Conservation (phyloP, 2,329 filamentous ascomycete genomes). For the Myriosclerotinia scirpicola region DNA sequence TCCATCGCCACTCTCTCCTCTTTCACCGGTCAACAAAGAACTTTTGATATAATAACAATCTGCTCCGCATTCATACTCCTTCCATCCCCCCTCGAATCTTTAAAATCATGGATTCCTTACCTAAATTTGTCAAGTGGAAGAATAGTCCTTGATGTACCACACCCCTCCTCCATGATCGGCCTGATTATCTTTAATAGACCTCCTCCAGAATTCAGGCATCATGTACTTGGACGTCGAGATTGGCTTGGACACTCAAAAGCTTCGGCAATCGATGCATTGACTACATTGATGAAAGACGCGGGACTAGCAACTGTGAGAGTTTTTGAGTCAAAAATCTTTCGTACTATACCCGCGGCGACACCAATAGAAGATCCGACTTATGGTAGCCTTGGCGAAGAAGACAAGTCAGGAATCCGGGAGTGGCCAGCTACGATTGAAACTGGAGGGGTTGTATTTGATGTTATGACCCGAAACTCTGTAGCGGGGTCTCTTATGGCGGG, state of each 20-base stretch:
- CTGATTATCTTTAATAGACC: not conserved
- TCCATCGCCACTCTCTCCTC: not conserved
- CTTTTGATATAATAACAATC: conserved; percentile 10
- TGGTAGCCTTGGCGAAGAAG: not conserved
- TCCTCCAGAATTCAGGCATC: not conserved
- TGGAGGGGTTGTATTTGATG: not conserved
- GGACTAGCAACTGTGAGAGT: not conserved
- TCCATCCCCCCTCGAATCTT: not conserved
- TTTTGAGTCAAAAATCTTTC: conserved; percentile 8
- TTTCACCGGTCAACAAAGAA: not conserved
- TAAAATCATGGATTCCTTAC: conserved; percentile 7
- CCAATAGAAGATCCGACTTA: not conserved
- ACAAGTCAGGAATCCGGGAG: not conserved
- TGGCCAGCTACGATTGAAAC: not conserved
- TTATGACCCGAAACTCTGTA: not conserved
- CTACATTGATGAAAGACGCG: not conserved
- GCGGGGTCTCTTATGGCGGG: too few relatives aligned
- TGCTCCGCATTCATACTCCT: conserved; percentile 7
- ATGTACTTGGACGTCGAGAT: not conserved
- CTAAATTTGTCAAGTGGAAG: not conserved
- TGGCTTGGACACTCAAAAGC: not conserved
- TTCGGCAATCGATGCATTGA: not conserved
- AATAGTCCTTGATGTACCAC: conserved; percentile 7
- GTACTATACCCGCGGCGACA: conserved; percentile 4
- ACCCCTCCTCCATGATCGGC: not conserved